Evolutionary conservation across 2,329 filamentous ascomycete genomes (phyloP), one percentile per base, ranked within the genome.

Genomic region (Moelleriella libera): DNA sequence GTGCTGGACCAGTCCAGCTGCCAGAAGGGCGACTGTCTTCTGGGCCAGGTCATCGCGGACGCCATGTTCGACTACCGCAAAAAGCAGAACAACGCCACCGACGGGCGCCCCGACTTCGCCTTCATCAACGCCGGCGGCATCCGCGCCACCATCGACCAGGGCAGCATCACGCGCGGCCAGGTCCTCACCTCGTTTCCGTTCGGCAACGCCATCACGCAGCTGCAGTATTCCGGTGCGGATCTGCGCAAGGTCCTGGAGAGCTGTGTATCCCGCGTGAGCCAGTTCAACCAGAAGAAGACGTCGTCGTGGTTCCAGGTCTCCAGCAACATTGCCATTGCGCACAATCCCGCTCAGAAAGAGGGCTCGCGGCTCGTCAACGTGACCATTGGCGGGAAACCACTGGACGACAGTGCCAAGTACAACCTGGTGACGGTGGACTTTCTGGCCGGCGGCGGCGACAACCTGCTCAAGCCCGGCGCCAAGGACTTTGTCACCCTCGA

Each of bases 121-220:
- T 60, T 84, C 44, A 74, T 79, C 61, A 83, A 83, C 59, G 74
- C 74, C 1, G 80, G 80, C 11, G 79, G 79, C 30, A 71, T 83
- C 46, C 77, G 80, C 21, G 76, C 79, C 3, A 76, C 74, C 37
- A 83, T 83, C 46, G 76, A 79, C 41, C 58, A 63, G 14, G 80
- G 80, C 8, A 61, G 73, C 47, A 74, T 83, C 56, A 83, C 78
- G 4, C 74, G 78, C 37, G 79, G 79, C 47, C 72, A 80, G 50
- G 74, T 83, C 5, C 65, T 82, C 2, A 82, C 76, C 0, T 70
- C 76, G 0, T 83, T 83, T 61, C 80, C 80, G 40, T 83, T 83
- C 52, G 75, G 76, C 47, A 83, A 83, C 60, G 68, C 78, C 43
- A 68, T 83, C 21, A 77, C 80, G 7, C 75, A 82, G 54, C 60